phyloP scores from a whole-genome alignment of 2,329 filamentous ascomycete species.

The Nannizzia gypsea region DNA sequence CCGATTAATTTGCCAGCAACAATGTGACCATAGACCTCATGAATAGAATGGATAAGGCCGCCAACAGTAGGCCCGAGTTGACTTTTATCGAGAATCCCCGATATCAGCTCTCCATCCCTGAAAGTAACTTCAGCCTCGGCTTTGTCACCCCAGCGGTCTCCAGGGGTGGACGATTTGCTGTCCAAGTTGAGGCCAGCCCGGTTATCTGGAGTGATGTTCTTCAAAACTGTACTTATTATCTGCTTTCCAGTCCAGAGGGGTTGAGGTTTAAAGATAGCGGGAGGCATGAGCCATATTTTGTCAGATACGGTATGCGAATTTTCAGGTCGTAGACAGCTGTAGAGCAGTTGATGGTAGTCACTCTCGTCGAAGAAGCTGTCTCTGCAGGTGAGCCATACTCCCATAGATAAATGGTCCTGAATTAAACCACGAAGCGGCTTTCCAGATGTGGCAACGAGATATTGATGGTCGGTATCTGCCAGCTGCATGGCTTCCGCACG shows the following conservation, averaged over 20 bases:
- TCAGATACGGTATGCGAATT: slow-evolving; percentile 76
- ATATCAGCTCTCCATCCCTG: slow-evolving; percentile 74
- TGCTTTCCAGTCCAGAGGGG: slow-evolving; percentile 93
- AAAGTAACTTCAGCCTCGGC: slow-evolving; percentile 68
- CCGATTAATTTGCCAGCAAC: slow-evolving; percentile 79
- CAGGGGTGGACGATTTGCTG: slow-evolving; percentile 65
- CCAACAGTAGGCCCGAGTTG: slow-evolving; percentile 82
- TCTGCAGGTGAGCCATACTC: slow-evolving; percentile 76
- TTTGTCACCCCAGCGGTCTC: slow-evolving; percentile 60
- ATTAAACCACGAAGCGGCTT: slow-evolving; percentile 92
- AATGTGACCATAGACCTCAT: slow-evolving; percentile 84
- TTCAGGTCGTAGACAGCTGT: slow-evolving; percentile 78
- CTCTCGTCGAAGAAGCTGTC: slow-evolving; percentile 82
- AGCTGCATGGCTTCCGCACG: slow-evolving; percentile 85
- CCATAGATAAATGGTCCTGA: slow-evolving; percentile 95
- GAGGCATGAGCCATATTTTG: slow-evolving; percentile 66
- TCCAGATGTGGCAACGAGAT: slow-evolving; percentile 83
- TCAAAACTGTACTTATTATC: slow-evolving; percentile 79
- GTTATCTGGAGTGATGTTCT: slow-evolving; percentile 72
- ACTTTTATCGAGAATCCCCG: slow-evolving; percentile 87
- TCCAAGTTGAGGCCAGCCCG: slow-evolving; percentile 67
- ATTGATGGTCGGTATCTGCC: slow-evolving; percentile 94
- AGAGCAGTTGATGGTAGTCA: slow-evolving; percentile 88
- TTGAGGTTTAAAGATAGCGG: slow-evolving; percentile 69
- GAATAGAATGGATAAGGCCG: slow-evolving; percentile 80